Evolutionary conservation across 768 basidiomycete species (phyloP).

Genomic region (Crucibulum laeve): DNA sequence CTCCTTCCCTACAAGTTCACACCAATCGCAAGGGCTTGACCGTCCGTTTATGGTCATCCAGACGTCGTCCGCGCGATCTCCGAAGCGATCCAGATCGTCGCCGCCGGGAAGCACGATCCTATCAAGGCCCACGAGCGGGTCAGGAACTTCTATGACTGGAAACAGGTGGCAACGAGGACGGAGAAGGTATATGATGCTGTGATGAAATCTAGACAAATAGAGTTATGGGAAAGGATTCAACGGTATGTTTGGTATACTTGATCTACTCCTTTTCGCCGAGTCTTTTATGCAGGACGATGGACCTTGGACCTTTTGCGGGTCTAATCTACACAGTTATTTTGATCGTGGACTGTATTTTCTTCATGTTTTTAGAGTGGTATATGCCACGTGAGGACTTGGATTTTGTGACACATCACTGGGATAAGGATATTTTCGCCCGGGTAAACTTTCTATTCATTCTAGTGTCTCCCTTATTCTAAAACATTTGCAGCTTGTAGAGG

Average conservation of each 20-base stretch:
- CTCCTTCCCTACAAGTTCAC: background rate
- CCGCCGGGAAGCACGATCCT: slow-evolving; percentile 69
- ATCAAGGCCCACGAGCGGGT: slow-evolving; percentile 71
- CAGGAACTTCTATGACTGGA: slow-evolving; percentile 86
- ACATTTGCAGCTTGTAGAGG: slow-evolving; percentile 1
- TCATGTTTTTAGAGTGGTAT: slow-evolving; percentile 79
- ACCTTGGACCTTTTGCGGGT: slow-evolving; percentile 76
- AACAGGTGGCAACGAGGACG: slow-evolving; percentile 70
- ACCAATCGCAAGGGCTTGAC: background rate
- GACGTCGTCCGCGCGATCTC: slow-evolving; percentile 84
- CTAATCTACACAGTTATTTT: slow-evolving; percentile 86
- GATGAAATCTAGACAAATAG: slow-evolving; percentile 52
- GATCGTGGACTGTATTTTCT: slow-evolving; percentile 87
- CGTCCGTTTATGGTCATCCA: slow-evolving; percentile 20
- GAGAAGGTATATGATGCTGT: slow-evolving; percentile 79
- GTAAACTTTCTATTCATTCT: slow-evolving; percentile 14
- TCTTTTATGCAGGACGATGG: slow-evolving; percentile 53
- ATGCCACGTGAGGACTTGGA: slow-evolving; percentile 76
- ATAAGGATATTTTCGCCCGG: slow-evolving; percentile 32
- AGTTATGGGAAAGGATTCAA: slow-evolving; percentile 73
- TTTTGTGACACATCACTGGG: slow-evolving; percentile 66
- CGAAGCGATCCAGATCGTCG: slow-evolving; percentile 71
- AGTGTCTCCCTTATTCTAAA: background rate
- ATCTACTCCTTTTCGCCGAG: slow-evolving; percentile 1
- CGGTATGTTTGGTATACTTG: slow-evolving; percentile 41